Percentiles rank a stretch among this genome's conserved stretches.
Evolutionary conservation across 495 filamentous ascomycete species (phyloP).

Genomic region (Penicillium daleae): DNA sequence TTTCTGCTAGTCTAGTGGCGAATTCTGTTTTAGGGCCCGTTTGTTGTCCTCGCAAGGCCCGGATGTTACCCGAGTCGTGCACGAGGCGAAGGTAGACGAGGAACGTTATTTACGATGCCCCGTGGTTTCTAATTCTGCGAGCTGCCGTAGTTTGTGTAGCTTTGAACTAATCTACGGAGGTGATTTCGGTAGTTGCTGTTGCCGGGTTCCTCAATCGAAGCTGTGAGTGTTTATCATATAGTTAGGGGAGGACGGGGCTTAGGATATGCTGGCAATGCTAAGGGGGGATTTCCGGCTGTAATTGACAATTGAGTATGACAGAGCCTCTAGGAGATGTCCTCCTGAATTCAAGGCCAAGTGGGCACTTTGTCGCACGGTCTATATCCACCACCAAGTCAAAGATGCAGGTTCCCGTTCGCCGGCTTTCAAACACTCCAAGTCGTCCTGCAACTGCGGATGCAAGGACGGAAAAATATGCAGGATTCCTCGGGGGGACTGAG

Average conservation of each 20-base stretch:
- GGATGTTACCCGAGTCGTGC: conserved; percentile 15
- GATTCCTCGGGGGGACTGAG: too few relatives aligned
- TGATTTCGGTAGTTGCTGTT: neutral
- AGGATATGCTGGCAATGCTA: neutral
- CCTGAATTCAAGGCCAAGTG: neutral
- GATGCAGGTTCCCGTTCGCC: conserved; percentile 16
- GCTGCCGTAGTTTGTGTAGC: conserved; percentile 1
- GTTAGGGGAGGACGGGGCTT: too few relatives aligned
- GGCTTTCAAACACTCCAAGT: conserved; percentile 5
- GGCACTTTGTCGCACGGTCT: neutral
- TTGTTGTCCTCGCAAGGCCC: neutral
- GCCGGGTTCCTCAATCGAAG: neutral
- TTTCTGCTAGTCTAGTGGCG: conserved; percentile 5
- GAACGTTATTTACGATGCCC: conserved; percentile 4
- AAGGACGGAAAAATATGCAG: conserved; percentile 8
- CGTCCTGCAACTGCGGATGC: neutral
- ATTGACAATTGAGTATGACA: neutral
- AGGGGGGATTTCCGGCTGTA: neutral
- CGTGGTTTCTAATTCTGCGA: conserved; percentile 14
- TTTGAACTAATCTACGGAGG: neutral
- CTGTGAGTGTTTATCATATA: neutral
- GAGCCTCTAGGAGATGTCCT: neutral
- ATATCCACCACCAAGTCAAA: neutral
- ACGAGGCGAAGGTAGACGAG: conserved; percentile 8
- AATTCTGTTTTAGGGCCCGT: neutral